Evolutionary conservation across 2,329 filamentous ascomycete species (phyloP).

Genomic region (Emmonsiellopsis sp.): DNA sequence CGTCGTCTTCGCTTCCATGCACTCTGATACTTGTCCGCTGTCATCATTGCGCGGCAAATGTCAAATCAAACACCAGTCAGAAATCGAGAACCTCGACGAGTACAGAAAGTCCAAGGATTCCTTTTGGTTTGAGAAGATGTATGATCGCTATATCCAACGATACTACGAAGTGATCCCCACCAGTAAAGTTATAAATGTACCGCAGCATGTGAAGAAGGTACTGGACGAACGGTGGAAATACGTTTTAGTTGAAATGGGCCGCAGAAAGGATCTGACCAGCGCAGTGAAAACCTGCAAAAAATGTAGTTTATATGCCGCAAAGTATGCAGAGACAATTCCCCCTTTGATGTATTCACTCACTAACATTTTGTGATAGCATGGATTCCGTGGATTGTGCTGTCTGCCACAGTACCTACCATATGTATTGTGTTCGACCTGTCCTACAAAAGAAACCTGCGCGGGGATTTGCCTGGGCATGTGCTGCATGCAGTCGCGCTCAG

Average conservation of each 20-base stretch:
- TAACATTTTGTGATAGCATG: slow-evolving; percentile 47
- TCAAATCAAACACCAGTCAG: slow-evolving; percentile 76
- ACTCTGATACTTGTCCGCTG: slow-evolving; percentile 90
- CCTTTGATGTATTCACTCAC: slow-evolving; percentile 5
- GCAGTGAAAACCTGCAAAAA: slow-evolving; percentile 94
- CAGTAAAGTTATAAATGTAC: slow-evolving; percentile 87
- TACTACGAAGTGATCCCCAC: slow-evolving; percentile 97
- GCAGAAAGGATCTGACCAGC: slow-evolving; percentile 90
- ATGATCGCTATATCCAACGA: slow-evolving; percentile 95
- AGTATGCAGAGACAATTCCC: slow-evolving; percentile 44
- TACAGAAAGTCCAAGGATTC: slow-evolving; percentile 77
- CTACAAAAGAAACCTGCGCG: slow-evolving; percentile 91
- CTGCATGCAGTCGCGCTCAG: slow-evolving; percentile 89
- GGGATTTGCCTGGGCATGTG: slow-evolving; percentile 97
- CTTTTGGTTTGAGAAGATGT: slow-evolving; percentile 97
- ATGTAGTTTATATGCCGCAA: slow-evolving; percentile 84
- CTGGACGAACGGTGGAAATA: slow-evolving; percentile 95
- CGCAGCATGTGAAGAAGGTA: slow-evolving; percentile 87
- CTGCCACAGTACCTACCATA: slow-evolving; percentile 91
- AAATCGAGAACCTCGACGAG: slow-evolving; percentile 72
- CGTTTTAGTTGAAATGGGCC: slow-evolving; percentile 86
- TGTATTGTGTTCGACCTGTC: slow-evolving; percentile 92
- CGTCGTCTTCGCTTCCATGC: slow-evolving; percentile 92
- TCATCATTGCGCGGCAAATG: slow-evolving; percentile 91
- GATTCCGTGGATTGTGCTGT: slow-evolving; percentile 97